Evolutionary conservation across 2,329 filamentous ascomycete genomes (phyloP), one percentile per base, ranked within the genome.

Genomic region (Falciphora oryzae): DNA sequence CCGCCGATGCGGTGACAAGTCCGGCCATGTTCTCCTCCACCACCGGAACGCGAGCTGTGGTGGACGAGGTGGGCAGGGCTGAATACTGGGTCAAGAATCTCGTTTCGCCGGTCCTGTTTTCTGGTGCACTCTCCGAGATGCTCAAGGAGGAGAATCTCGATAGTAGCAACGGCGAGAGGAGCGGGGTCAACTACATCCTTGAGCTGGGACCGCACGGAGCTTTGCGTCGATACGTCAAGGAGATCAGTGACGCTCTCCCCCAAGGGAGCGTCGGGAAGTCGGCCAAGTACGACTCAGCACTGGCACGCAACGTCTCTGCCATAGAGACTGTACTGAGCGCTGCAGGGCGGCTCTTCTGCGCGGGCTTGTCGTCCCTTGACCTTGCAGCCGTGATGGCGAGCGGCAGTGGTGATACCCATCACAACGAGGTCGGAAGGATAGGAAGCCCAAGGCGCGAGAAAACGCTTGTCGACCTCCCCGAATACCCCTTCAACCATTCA

Each of bases 401-500:
- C 6, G 44, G 44, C 22, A 7, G 6, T 4, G 22, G 3, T 1
- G 44, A n/a, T 53, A 22, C 18, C 6, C 22, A n/a, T 11, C 44
- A 59, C 14, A 22, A 16, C n/a, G 29, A 53, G 16, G 38, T 29
- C 6, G 59, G 53, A 27, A n/a, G 27, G 31, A 38, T 28, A 38
- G 50, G 57, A 27, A 18, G 13, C 25, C 13, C 13, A 2, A n/a
- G 14, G 58, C 13, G 28, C 28, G 11, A 31, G 58, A 56, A 44
- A 8, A 62, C n/a, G 38, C 66, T 81, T 2, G 73, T 74, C 1
- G 79, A 82, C 67, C 73, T 83, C 29, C 75, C 77, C 1, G 73
- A 76, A 4, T 83, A 82, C 63, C 70, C 78, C 2, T 82, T 79
- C 76, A 76, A 80, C 59, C 74, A 79, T 66, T 73, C 76, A 1